phyloP scores from a whole-genome alignment of 2,329 filamentous ascomycete species.

The Anisogramma anomala region DNA sequence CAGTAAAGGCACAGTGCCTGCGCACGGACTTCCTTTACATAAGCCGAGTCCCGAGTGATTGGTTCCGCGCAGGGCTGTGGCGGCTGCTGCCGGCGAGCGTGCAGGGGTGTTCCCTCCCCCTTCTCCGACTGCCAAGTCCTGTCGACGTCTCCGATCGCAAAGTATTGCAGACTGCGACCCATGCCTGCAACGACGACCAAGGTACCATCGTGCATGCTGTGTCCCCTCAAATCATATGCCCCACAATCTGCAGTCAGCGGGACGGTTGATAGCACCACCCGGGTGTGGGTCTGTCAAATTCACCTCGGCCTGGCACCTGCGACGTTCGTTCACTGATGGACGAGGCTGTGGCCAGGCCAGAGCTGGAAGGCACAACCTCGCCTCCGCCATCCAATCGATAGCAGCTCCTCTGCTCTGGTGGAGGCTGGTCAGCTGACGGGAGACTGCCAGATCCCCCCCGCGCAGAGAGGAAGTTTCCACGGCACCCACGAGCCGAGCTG shows the following conservation, averaged over 20 bases:
- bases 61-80: conserved; percentile 1
- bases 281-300: not conserved
- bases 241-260: not conserved
- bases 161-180: conserved; percentile 3
- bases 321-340: not conserved
- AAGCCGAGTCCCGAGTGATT: not conserved
- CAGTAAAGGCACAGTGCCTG: conserved; percentile 1
- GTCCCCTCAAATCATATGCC: not conserved
- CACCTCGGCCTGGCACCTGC: too few relatives aligned
- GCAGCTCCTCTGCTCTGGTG: not conserved
- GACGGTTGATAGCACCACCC: not conserved
- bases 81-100: conserved; percentile 5
- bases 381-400: not conserved
- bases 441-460: too few relatives aligned
- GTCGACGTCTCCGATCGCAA: conserved; percentile 8
- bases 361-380: not conserved
- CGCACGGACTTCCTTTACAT: not conserved
- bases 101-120: too few relatives aligned
- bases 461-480: too few relatives aligned
- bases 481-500: too few relatives aligned
- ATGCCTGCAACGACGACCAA: not conserved
- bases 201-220: not conserved
- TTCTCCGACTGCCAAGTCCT: too few relatives aligned
- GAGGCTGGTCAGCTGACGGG: not conserved
- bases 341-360: conserved; percentile 2